These are phyloP conservation scores for Umbilicus rupestris DNA, from an alignment of 164 flowering plant genomes.

Conservation along the genomic window DNA sequence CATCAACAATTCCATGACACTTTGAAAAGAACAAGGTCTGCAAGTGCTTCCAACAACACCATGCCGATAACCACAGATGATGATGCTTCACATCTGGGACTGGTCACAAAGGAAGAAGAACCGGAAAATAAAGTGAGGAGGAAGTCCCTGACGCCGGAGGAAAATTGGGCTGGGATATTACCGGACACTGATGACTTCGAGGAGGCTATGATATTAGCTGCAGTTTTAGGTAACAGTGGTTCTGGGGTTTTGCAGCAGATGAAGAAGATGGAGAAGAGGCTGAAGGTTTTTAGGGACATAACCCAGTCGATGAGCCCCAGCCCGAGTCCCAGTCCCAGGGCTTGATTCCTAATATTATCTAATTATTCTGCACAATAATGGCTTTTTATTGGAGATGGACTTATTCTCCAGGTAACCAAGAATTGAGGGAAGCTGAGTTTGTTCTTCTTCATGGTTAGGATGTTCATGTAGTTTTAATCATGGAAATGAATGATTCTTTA, in stretches of 20 bases:
- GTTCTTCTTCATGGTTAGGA: neutral
- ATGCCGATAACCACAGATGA: neutral
- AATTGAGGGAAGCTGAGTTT: neutral
- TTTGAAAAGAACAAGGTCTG: constrained; percentile 73
- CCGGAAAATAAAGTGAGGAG: constrained; percentile 42
- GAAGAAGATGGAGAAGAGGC: constrained; percentile 55
- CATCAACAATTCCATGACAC: constrained; percentile 31
- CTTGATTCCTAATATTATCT: constrained; percentile 19
- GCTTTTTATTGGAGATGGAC: constrained; percentile 63
- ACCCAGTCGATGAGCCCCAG: constrained; percentile 20
- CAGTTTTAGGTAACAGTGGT: constrained; percentile 41
- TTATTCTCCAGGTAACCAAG: constrained; percentile 59
- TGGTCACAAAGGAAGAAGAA: constrained; percentile 12
- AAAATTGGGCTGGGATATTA: constrained; percentile 28
- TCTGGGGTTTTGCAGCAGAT: constrained; percentile 16
- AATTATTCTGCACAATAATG: no score
- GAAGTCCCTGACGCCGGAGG: constrained; percentile 31
- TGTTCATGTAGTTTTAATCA: constrained; percentile 2
- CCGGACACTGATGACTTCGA: constrained; percentile 76
- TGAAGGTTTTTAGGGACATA: constrained; percentile 79
- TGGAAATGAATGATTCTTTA: no score
- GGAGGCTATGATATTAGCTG: constrained; percentile 67
- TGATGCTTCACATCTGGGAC: neutral
- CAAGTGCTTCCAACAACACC: constrained; percentile 19
- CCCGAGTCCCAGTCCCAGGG: constrained; percentile 77